Evolutionary conservation across 2,329 filamentous ascomycete genomes (phyloP).

Genomic region (Apiospora kogelbergensis): DNA sequence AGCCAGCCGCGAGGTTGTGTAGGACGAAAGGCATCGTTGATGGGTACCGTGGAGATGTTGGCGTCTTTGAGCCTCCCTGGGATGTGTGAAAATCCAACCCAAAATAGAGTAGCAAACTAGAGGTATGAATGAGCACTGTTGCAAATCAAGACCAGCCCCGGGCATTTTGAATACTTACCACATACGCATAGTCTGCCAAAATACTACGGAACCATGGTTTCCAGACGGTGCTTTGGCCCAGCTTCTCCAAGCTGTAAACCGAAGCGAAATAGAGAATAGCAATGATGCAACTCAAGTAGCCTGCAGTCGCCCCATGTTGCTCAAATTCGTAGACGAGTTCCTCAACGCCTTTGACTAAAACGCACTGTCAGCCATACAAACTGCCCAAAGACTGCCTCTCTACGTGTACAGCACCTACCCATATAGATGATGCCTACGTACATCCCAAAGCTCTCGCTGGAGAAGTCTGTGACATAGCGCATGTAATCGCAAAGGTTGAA

Average conservation of each 20-base stretch:
- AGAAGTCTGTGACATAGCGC: conserved; percentile 59
- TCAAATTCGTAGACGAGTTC: conserved; percentile 52
- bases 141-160: too few relatives aligned
- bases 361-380: conserved; percentile 18
- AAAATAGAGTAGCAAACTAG: conserved; percentile 50
- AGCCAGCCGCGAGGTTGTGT: conserved; percentile 46
- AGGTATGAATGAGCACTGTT: not conserved
- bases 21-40: conserved; percentile 45
- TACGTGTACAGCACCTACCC: conserved; percentile 33
- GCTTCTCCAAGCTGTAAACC: conserved; percentile 48
- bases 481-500: conserved; percentile 57
- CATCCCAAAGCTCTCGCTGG: conserved; percentile 51
- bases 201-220: conserved; percentile 43
- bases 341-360: conserved; percentile 53
- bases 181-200: conserved; percentile 53
- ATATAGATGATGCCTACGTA: conserved; percentile 59
- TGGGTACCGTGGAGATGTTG: conserved; percentile 41
- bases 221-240: conserved; percentile 45
- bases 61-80: conserved; percentile 43
- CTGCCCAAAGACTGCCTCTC: too few relatives aligned
- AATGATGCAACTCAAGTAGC: conserved; percentile 40
- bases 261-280: conserved; percentile 44
- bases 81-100: conserved; percentile 54
- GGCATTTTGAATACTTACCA: conserved; percentile 28
- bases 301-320: conserved; percentile 37